Base-by-base conservation (phyloP, 331 rosid genomes). In the Malus hybrid region DNA sequence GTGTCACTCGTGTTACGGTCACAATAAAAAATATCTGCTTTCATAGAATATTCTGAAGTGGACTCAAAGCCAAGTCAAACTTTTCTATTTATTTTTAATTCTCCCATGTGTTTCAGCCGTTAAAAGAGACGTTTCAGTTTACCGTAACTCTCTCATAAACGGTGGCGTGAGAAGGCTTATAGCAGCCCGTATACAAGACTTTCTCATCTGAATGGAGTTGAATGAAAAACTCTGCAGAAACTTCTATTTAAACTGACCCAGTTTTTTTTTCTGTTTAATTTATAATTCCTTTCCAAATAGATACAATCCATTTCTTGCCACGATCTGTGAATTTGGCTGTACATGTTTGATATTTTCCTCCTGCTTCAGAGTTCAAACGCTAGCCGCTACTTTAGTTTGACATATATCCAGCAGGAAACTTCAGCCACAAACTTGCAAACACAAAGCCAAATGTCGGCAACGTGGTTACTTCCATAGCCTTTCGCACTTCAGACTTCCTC, bases 271-370 rank as follows among this genome's bases (percentile, higher is more conserved):
- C 3, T 32, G 24, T 8, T 6, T 32, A 3, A 13, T 65, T 15
- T 65, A 65, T 20, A 31, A 32, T 65, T 65, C 69, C 46, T 16
- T 39, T 73, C 57, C 57, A 73, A 65, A 59, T 24, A 24, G 56
- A 24, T 27, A 28, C 42, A 10, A 24, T 15, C 33, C 13, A 15
- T 7, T 1, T 24, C 71, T 34, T 42, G 29, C 62, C 48, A 42
- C 24, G 56, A 32, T 48, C 34, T 67, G 34, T 52, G 6, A 54
- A 55, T 74, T 80, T 84, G 86, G 82, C 70, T 46, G 67, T 59
- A 15, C 57, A 20, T 69, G 70, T 67, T 80, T 74, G 80, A 65
- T 80, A 12, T 59, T 2, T 80, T 77, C 75, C 44, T 22, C 68
- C 32, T 5, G 32, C 12, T 62, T 13, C n/a, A 16, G 7, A 52